phyloP scores from a whole-genome alignment of 352 stramenopile species.

The Globisporangium carolinianum region DNA sequence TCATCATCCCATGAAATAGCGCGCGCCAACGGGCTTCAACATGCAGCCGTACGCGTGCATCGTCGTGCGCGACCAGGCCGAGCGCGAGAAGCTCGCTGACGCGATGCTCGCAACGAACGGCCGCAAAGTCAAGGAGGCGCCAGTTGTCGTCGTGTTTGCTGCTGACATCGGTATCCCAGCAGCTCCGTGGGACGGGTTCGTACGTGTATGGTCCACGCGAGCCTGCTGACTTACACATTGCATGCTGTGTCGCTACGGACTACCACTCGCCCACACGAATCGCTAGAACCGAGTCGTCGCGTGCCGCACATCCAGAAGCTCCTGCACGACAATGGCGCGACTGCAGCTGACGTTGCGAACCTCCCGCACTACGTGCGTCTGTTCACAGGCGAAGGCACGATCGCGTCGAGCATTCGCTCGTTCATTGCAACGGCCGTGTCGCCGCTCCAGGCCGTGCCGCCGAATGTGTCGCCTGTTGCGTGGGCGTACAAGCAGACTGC shows the following conservation, averaged over 20 bases:
- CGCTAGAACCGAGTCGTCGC: constrained; percentile 60
- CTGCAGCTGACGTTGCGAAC: constrained; percentile 39
- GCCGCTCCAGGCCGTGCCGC: constrained; percentile 50
- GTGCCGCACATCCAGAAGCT: constrained; percentile 66
- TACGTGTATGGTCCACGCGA: background rate
- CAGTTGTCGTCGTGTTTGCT: constrained; percentile 74
- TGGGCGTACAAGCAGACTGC: constrained; percentile 82
- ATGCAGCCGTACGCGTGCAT: constrained; percentile 74
- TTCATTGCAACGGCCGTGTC: constrained; percentile 58
- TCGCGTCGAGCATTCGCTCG: constrained; percentile 45
- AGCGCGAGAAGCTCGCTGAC: constrained; percentile 58
- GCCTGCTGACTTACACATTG: background rate
- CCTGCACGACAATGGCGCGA: constrained; percentile 45
- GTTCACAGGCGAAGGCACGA: constrained; percentile 61
- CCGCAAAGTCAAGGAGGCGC: constrained; percentile 68
- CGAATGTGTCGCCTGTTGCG: constrained; percentile 54
- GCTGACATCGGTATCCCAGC: constrained; percentile 44
- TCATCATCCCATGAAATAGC: constrained; percentile 15
- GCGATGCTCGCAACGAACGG: constrained; percentile 77
- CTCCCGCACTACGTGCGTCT: constrained; percentile 55
- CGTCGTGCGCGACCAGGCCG: constrained; percentile 56
- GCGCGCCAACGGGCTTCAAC: constrained; percentile 77
- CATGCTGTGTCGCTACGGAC: background rate
- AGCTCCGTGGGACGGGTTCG: too few relatives aligned
- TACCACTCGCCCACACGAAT: too few relatives aligned